Evolutionary conservation across 345 rosid species (phyloP).

Genomic region (Melastoma malabathricum): DNA sequence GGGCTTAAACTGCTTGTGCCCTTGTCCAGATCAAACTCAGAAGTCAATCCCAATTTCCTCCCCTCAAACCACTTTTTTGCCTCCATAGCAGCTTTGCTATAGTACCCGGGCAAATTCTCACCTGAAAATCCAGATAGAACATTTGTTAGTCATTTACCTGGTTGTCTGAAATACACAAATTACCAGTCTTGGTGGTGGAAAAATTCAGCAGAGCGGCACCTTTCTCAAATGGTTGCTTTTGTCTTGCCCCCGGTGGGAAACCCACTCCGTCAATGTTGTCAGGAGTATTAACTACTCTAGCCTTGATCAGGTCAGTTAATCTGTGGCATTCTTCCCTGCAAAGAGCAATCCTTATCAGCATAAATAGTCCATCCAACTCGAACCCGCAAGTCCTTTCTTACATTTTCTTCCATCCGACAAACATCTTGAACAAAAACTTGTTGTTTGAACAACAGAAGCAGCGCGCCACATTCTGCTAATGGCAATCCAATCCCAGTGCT

Average conservation of each 20-base stretch:
- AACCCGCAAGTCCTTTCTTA: no score
- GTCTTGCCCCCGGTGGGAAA: slow-evolving; percentile 14
- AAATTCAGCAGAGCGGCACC: slow-evolving; percentile 15
- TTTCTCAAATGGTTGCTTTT: slow-evolving; percentile 10
- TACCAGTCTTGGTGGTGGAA: slow-evolving; percentile 5
- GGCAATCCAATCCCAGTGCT: no score
- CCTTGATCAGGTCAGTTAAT: slow-evolving; percentile 48
- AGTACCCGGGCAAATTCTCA: slow-evolving; percentile 27
- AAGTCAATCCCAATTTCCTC: slow-evolving; percentile 53
- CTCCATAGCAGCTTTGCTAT: slow-evolving; percentile 46
- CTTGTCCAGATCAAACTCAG: slow-evolving; percentile 33
- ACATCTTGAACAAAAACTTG: no score
- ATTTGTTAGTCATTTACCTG: slow-evolving; percentile 5
- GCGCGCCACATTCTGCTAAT: no score
- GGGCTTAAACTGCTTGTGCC: slow-evolving; percentile 24
- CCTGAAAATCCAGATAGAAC: slow-evolving; percentile 24
- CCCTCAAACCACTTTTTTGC: slow-evolving; percentile 72
- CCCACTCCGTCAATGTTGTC: slow-evolving; percentile 12
- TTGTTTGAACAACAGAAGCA: no score
- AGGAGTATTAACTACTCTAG: slow-evolving; percentile 48
- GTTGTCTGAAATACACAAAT: background rate
- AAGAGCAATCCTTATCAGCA: background rate
- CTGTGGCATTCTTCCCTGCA: slow-evolving; percentile 76
- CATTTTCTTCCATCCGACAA: no score
- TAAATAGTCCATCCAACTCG: no score